These are phyloP conservation scores for Barbarea vulgaris DNA, from an alignment of 345 rosid genomes.

Conservation along the genomic window DNA sequence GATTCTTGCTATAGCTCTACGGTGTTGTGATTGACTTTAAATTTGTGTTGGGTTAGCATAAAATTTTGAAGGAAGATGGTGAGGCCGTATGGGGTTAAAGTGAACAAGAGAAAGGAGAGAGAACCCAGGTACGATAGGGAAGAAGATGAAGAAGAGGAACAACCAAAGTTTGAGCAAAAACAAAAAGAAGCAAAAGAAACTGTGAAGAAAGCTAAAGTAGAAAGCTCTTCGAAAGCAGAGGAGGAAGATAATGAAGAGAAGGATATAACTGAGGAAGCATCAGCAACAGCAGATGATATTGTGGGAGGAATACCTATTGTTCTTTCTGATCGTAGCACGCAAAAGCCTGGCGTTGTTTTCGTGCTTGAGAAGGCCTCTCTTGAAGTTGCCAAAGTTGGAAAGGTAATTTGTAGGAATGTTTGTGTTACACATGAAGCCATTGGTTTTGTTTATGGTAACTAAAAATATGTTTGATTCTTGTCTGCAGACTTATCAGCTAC, in stretches of 20 bases:
- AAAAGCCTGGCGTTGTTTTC: constrained; percentile 56
- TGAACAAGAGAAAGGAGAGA: constrained; percentile 67
- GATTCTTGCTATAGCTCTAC: not conserved
- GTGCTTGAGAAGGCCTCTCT: constrained; percentile 86
- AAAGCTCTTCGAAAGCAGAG: constrained; percentile 29
- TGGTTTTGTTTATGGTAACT: not conserved
- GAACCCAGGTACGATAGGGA: constrained; percentile 58
- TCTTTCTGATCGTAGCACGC: constrained; percentile 35
- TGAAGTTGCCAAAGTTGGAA: constrained; percentile 97
- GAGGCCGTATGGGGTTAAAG: constrained; percentile 62
- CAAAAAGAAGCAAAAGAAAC: constrained; percentile 24
- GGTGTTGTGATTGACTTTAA: constrained; percentile 4
- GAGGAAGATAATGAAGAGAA: constrained; percentile 36
- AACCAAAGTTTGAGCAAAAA: constrained; percentile 37
- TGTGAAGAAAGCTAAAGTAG: constrained; percentile 36
- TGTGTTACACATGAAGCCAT: not conserved
- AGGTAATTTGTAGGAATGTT: constrained; percentile 45
- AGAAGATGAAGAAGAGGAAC: constrained; percentile 48
- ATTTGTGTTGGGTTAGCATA: not conserved
- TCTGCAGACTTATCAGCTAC: constrained; percentile 73
- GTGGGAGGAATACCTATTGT: constrained; percentile 64
- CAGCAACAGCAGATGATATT: constrained; percentile 30
- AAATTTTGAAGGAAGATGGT: constrained; percentile 50
- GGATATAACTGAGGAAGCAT: constrained; percentile 43
- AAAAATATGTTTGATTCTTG: constrained; percentile 6